Conservation (phyloP, 192 early-diverging fungal genomes). For the Backusella mclennaniae region DNA sequence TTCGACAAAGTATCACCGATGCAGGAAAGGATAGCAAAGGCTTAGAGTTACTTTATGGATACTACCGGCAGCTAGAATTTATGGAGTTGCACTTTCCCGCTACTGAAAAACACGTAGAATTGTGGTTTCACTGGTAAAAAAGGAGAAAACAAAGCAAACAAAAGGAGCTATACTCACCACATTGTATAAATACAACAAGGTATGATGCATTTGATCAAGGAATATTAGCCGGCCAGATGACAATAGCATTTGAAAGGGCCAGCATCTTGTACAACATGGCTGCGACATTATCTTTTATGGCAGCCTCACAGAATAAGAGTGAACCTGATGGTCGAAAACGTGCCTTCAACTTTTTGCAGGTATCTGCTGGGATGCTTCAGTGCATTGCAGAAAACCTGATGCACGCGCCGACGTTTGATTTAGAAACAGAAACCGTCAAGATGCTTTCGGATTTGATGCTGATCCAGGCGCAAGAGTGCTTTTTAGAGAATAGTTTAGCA, state of each 20-base stretch:
- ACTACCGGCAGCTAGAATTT: constrained; percentile 94
- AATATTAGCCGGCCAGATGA: constrained; percentile 71
- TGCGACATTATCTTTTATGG: constrained; percentile 70
- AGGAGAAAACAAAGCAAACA: neutral
- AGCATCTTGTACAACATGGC: constrained; percentile 95
- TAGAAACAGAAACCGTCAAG: constrained; percentile 87
- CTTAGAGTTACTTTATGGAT: constrained; percentile 92
- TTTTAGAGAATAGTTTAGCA: constrained; percentile 78
- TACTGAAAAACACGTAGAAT: constrained; percentile 87
- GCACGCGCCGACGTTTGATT: constrained; percentile 90
- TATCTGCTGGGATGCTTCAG: constrained; percentile 85
- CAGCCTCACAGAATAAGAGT: constrained; percentile 66
- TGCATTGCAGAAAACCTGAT: constrained; percentile 98
- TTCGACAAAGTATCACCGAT: constrained; percentile 92
- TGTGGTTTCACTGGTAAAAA: constrained; percentile 88
- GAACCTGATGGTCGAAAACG: constrained; percentile 74
- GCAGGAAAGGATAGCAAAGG: constrained; percentile 92
- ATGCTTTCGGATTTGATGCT: constrained; percentile 84
- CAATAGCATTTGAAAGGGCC: constrained; percentile 96
- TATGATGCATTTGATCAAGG: constrained; percentile 84
- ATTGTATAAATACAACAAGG: constrained; percentile 28
- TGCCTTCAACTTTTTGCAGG: constrained; percentile 89
- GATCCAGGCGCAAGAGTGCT: constrained; percentile 93
- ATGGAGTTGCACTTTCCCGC: constrained; percentile 91
- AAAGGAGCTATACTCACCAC: neutral